A percentile compares a stretch with the other conserved stretches of the same genome.
Conservation (phyloP, 1,139 yeast species). For the Hansenula lynferdii region DNA sequence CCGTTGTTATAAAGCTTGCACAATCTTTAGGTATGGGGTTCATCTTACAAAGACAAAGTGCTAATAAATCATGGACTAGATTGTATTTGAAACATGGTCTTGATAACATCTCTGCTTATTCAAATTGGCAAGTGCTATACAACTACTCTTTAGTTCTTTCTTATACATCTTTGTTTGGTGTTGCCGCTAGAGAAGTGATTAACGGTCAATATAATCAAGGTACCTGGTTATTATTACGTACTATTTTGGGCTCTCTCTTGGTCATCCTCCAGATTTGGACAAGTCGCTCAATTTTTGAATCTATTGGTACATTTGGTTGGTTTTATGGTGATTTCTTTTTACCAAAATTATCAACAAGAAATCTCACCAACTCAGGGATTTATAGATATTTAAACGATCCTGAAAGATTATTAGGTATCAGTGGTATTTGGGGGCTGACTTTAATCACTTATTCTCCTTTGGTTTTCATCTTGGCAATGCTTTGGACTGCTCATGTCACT, state of each 20-base stretch:
- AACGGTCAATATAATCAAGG: slow-evolving; percentile 28
- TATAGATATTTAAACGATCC: slow-evolving; percentile 84
- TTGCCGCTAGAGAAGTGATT: slow-evolving; percentile 30
- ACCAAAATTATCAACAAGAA: slow-evolving; percentile 40
- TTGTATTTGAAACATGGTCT: slow-evolving; percentile 64
- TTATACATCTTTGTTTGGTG: slow-evolving; percentile 32
- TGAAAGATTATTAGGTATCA: slow-evolving; percentile 75
- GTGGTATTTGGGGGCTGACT: slow-evolving; percentile 80
- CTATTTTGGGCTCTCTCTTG: slow-evolving; percentile 51
- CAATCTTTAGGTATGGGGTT: slow-evolving; percentile 51
- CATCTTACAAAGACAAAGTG: slow-evolving; percentile 57
- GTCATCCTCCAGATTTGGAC: slow-evolving; percentile 69
- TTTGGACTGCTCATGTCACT: slow-evolving; percentile 70
- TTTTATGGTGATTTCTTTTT: slow-evolving; percentile 85
- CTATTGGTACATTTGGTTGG: slow-evolving; percentile 87
- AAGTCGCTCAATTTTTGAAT: slow-evolving; percentile 62
- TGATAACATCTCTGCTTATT: slow-evolving; percentile 63
- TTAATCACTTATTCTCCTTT: slow-evolving; percentile 57
- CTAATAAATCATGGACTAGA: slow-evolving; percentile 60
- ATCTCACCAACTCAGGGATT: slow-evolving; percentile 74
- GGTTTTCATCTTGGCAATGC: slow-evolving; percentile 49
- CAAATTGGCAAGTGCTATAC: slow-evolving; percentile 74
- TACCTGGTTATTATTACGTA: slow-evolving; percentile 50
- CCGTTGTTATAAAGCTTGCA: slow-evolving; percentile 45
- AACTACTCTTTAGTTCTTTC: slow-evolving; percentile 42